Conservation (phyloP, 805 yeast genomes). For the Yarrowia divulgata region DNA sequence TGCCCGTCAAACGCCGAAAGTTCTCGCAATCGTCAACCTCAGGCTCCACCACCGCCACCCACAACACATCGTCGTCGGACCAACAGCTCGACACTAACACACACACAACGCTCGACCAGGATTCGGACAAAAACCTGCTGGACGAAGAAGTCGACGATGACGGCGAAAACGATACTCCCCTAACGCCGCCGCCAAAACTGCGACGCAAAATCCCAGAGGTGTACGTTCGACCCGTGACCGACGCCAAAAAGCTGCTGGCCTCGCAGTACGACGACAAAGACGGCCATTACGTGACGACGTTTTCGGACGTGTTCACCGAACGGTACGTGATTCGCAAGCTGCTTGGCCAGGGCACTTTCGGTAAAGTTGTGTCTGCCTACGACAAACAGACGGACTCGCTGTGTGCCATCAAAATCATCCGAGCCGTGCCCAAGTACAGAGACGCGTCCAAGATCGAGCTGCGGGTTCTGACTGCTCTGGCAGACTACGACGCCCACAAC, state of each 20-base stretch:
- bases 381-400: slow-evolving; percentile 65
- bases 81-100: slow-evolving; percentile 11
- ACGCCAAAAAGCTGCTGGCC: slow-evolving; percentile 36
- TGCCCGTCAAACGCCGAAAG: slow-evolving; percentile 28
- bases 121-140: slow-evolving; percentile 16
- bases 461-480: slow-evolving; percentile 76
- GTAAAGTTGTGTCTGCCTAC: slow-evolving; percentile 84
- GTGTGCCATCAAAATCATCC: slow-evolving; percentile 91
- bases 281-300: slow-evolving; percentile 48
- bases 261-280: slow-evolving; percentile 49
- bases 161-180: slow-evolving; percentile 28
- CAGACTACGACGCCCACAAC: slow-evolving; percentile 72
- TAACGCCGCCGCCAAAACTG: slow-evolving; percentile 44
- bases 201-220: slow-evolving; percentile 48
- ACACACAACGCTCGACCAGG: slow-evolving; percentile 34
- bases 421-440: slow-evolving; percentile 91
- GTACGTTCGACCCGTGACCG: slow-evolving; percentile 45
- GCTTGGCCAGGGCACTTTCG: slow-evolving; percentile 92
- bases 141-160: background rate
- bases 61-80: slow-evolving; percentile 29
- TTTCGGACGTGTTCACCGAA: slow-evolving; percentile 58
- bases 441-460: slow-evolving; percentile 95
- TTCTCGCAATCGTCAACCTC: slow-evolving; percentile 36
- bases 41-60: slow-evolving; percentile 35
- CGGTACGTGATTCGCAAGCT: slow-evolving; percentile 71